Evolutionary conservation across 148 eudicot species (phyloP).

Genomic region (Vaccinium myrtillus): DNA sequence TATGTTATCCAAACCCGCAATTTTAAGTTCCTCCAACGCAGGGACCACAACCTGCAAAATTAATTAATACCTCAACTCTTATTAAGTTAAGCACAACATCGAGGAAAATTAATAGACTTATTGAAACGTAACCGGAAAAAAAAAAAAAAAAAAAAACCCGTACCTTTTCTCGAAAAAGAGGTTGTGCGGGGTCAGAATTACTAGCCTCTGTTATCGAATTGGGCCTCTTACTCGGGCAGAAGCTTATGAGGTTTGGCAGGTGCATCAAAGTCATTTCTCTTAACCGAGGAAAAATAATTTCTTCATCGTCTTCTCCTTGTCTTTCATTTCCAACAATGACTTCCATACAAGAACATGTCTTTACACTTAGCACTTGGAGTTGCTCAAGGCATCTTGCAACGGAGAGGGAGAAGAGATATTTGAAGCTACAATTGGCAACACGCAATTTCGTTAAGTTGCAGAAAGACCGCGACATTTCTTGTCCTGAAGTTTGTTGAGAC

Average conservation of each 20-base stretch:
- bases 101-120: neutral
- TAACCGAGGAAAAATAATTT: neutral
- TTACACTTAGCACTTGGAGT: too few species aligned
- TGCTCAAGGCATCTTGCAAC: too few species aligned
- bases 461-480: neutral
- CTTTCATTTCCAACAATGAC: neutral
- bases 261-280: fast-evolving
- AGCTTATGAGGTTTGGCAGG: neutral
- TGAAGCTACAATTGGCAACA: neutral
- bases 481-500: too few species aligned
- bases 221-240: neutral
- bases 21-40: neutral
- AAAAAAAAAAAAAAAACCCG: neutral
- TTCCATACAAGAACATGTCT: neutral
- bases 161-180: neutral
- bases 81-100: neutral
- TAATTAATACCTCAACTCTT: neutral
- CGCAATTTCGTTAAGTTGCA: neutral
- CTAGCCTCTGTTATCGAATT: neutral
- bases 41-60: neutral
- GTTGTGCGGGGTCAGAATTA: neutral
- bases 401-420: too few species aligned
- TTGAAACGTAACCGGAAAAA: neutral
- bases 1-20: neutral
- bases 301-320: neutral